Evolutionary conservation across 2,329 filamentous ascomycete species (phyloP), one percentile per base, ranked within the genome.

Genomic region (Pyricularia sp.): DNA sequence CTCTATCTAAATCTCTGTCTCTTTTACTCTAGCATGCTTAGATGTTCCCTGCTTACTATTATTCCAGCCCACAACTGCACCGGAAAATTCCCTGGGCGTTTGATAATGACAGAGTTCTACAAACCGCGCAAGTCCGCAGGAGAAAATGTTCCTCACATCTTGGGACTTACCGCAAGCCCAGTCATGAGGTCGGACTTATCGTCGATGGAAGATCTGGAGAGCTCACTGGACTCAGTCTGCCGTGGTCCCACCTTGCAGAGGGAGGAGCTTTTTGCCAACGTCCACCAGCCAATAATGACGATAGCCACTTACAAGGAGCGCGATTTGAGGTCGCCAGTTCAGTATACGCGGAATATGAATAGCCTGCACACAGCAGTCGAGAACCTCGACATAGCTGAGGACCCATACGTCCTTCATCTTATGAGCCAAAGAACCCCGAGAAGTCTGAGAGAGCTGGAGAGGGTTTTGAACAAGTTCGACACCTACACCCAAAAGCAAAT

Each of bases 111-210:
- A 31, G 80, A 88, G 33, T 90, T 91, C 72, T 97, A 96, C 73
- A 85, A 88, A 71, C 79, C 81, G 31, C 77, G 76, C 23, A 82
- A 82, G 67, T 71, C 68, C 0, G 71, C 69, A 1, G 82, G 81
- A 0, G 70, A 76, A 0, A 66, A 73, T 0, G 77, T 87, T 1
- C 93, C 93, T 0, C 81, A 83, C 25, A 89, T 97, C 31, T 81
- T 97, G 5, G 93, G 93, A 0, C 81, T 97, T 28, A 94, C 90
- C 7, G 93, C 93, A 0, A 96, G 91, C 71, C 93, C 93, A 0
- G 85, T 92, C 3, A 87, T 90, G 72, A 86, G 82, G 69, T 86
- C 85, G 1, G 84, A 84, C 20, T 76, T 83, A 1, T 78, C 80
- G 1, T 84, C 84, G 50, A 81, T 94, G 17, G 79, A 85, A 77